Percentiles rank a stretch among this genome's conserved stretches.
phyloP scores from a whole-genome alignment of 805 yeast genomes.

The Metschnikowia aberdeeniae region DNA sequence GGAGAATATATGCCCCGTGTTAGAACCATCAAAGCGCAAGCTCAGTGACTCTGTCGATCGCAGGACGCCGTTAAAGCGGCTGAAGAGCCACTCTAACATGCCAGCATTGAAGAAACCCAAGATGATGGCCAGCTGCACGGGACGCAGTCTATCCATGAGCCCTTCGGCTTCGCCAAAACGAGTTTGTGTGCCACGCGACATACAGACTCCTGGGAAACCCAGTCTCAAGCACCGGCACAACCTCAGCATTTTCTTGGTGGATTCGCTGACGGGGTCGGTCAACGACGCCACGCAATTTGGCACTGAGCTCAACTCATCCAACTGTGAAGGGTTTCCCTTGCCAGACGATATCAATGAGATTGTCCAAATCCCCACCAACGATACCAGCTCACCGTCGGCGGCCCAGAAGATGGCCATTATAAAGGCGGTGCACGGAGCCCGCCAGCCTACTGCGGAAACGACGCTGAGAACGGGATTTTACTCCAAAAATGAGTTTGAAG shows the following conservation, averaged over 20 bases:
- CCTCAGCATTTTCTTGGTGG: constrained; percentile 47
- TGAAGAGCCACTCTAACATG: constrained; percentile 15
- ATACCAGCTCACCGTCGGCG: constrained; percentile 8
- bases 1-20: constrained; percentile 28
- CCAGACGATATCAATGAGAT: constrained; percentile 56
- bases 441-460: background rate
- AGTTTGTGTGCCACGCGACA: constrained; percentile 39
- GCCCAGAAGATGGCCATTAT: constrained; percentile 39
- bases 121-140: constrained; percentile 13
- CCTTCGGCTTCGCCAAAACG: constrained; percentile 33
- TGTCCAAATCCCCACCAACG: constrained; percentile 55
- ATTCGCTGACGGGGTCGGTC: constrained; percentile 55
- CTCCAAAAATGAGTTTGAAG: constrained; percentile 25
- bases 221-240: constrained; percentile 21
- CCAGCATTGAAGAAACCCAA: constrained; percentile 28
- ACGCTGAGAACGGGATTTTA: constrained; percentile 24
- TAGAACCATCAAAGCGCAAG: constrained; percentile 28
- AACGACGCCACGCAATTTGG: constrained; percentile 68
- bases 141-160: background rate
- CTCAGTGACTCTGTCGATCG: constrained; percentile 8
- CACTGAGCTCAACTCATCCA: constrained; percentile 61
- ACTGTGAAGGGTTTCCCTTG: constrained; percentile 57
- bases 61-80: constrained; percentile 8
- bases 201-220: constrained; percentile 29
- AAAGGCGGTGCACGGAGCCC: constrained; percentile 22